A percentile compares a stretch with the other conserved stretches of the same genome.
These are phyloP conservation scores for Aspergillus panamensis DNA, from an alignment of 495 filamentous ascomycete species.

Conservation along the genomic window DNA sequence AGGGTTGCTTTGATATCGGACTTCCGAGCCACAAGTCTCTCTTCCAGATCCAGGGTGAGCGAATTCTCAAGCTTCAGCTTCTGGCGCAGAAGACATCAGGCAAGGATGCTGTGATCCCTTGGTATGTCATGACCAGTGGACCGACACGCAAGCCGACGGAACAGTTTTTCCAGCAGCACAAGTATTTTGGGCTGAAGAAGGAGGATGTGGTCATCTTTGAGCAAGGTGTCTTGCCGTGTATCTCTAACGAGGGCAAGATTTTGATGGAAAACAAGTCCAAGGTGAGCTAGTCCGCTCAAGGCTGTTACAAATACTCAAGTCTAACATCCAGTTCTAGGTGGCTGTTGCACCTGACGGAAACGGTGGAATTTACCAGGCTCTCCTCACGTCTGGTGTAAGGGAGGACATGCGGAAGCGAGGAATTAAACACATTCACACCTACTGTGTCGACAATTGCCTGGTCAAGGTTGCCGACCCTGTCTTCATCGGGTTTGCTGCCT, in stretches of 20 bases:
- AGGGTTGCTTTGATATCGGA: constrained; percentile 95
- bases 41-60: constrained; percentile 95
- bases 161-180: constrained; percentile 84
- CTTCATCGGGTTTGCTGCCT: constrained; percentile 91
- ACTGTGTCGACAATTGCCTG: constrained; percentile 99
- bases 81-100: constrained; percentile 70
- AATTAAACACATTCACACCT: constrained; percentile 93
- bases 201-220: constrained; percentile 92
- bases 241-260: constrained; percentile 97
- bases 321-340: constrained; percentile 42
- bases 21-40: constrained; percentile 88
- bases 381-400: constrained; percentile 76
- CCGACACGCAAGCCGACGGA: constrained; percentile 91
- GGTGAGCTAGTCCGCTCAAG: constrained; percentile 39
- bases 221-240: constrained; percentile 94
- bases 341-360: constrained; percentile 99
- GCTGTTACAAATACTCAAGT: not conserved
- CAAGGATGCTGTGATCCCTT: constrained; percentile 72
- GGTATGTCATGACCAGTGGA: constrained; percentile 99
- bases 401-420: constrained; percentile 84
- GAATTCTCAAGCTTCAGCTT: constrained; percentile 82
- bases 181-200: constrained; percentile 83
- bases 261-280: constrained; percentile 85
- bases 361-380: constrained; percentile 91
- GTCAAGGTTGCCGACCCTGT: constrained; percentile 94